Evolutionary conservation across 83 land plant genomes (phyloP).

Genomic region (Thuja plicata): DNA sequence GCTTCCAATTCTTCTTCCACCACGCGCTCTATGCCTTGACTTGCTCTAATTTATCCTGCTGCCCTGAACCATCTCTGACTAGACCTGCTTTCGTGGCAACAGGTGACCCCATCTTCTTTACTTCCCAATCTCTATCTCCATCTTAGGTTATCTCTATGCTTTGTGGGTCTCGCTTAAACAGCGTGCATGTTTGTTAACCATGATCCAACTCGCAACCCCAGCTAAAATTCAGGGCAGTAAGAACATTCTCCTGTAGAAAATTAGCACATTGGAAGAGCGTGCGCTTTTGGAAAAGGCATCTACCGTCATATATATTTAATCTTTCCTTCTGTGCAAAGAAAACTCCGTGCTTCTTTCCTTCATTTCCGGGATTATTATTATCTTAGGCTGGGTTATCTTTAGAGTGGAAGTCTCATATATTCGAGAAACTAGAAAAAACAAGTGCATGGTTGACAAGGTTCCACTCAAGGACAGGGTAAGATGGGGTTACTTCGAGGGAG

Average conservation of each 20-base stretch:
- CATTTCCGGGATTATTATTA: too few relatives aligned
- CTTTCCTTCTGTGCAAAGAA: not conserved
- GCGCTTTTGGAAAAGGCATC: not conserved
- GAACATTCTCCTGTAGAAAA: not conserved
- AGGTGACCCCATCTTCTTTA: not conserved
- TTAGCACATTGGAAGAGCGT: not conserved
- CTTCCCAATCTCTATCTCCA: not conserved
- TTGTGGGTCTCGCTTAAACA: not conserved
- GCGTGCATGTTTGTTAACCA: not conserved
- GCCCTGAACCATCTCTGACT: not conserved
- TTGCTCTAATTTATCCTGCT: not conserved
- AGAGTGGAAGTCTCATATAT: too few relatives aligned
- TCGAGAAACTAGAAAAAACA: too few relatives aligned
- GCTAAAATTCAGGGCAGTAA: too few relatives aligned
- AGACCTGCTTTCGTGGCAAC: not conserved
- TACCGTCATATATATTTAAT: too few relatives aligned
- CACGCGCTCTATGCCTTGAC: conserved; percentile 6
- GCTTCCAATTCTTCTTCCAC: conserved; percentile 14
- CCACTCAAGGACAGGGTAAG: too few relatives aligned
- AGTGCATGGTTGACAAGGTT: too few relatives aligned
- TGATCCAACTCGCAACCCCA: not conserved
- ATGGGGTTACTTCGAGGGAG: too few relatives aligned
- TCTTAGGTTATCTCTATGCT: not conserved
- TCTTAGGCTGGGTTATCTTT: too few relatives aligned
- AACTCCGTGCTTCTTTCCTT: not conserved